These are phyloP conservation scores for Neobulgaria alba DNA, from an alignment of 2,329 filamentous ascomycete species.

Conservation along the genomic window DNA sequence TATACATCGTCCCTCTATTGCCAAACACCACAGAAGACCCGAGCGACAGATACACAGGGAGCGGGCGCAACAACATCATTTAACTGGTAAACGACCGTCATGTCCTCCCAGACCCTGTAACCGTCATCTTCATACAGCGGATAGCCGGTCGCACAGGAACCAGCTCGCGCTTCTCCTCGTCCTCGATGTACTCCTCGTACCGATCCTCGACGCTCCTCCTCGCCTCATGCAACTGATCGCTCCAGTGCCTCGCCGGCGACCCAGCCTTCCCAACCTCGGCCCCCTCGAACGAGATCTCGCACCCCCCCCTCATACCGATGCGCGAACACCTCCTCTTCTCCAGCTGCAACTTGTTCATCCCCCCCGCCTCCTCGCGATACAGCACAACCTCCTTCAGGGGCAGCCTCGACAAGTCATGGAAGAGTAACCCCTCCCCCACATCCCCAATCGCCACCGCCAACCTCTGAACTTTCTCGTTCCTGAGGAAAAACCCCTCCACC, in stretches of 20 bases:
- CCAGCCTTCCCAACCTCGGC: background rate
- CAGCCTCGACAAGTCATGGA: background rate
- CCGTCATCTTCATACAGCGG: background rate
- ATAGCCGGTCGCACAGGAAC: background rate
- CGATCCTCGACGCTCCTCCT: background rate
- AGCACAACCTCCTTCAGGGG: background rate
- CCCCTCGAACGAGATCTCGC: background rate
- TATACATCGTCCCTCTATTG: no score
- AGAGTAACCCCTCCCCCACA: background rate
- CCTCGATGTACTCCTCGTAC: background rate
- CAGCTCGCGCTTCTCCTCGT: background rate
- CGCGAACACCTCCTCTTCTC: background rate
- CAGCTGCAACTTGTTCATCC: background rate
- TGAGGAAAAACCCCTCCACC: background rate
- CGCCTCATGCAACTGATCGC: background rate
- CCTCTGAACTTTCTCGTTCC: background rate
- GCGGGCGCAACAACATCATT: no score
- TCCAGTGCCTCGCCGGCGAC: background rate
- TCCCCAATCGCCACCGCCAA: background rate
- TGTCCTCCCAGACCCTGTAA: background rate
- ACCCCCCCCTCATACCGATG: background rate
- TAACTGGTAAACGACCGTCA: no score
- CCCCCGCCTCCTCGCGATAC: background rate
- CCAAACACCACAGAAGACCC: no score
- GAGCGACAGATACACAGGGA: no score